These are phyloP conservation scores for Akanthomyces lecanii DNA, from an alignment of 2,329 filamentous ascomycete genomes.

Conservation along the genomic window DNA sequence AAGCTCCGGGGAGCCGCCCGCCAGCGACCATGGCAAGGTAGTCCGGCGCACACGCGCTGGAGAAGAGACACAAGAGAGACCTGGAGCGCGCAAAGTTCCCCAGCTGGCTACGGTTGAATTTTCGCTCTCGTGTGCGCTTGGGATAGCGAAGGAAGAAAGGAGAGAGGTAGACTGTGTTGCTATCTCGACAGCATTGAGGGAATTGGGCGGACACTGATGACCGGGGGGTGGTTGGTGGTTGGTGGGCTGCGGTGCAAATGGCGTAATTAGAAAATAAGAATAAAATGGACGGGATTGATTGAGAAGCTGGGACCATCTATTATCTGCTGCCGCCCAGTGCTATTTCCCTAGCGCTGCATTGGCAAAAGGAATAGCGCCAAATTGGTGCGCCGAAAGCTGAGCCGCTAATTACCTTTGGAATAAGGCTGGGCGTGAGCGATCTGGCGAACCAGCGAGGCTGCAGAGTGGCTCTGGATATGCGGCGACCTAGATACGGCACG, in stretches of 20 bases:
- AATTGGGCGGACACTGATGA: neutral
- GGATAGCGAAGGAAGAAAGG: neutral
- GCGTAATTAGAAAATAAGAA: neutral
- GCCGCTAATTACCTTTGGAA: no score
- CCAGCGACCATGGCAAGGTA: constrained; percentile 3
- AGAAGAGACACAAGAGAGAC: no score
- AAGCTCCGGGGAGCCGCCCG: constrained; percentile 13
- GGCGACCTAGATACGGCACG: no score
- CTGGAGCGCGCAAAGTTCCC: neutral
- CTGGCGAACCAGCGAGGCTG: no score
- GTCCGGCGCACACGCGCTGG: neutral
- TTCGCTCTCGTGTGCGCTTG: neutral
- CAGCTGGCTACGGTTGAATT: no score
- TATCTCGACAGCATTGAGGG: constrained; percentile 10
- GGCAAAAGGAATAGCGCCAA: no score
- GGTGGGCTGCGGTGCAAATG: neutral
- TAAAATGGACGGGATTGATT: neutral
- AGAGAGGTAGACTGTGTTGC: neutral
- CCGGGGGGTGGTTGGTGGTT: neutral
- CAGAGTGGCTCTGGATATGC: no score
- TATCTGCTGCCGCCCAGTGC: no score
- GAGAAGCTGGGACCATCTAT: no score
- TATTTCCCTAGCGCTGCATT: no score
- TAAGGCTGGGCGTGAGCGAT: no score
- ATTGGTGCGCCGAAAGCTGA: no score